Evolutionary conservation across 768 basidiomycete species (phyloP).

Genomic region (Boletales sp.): DNA sequence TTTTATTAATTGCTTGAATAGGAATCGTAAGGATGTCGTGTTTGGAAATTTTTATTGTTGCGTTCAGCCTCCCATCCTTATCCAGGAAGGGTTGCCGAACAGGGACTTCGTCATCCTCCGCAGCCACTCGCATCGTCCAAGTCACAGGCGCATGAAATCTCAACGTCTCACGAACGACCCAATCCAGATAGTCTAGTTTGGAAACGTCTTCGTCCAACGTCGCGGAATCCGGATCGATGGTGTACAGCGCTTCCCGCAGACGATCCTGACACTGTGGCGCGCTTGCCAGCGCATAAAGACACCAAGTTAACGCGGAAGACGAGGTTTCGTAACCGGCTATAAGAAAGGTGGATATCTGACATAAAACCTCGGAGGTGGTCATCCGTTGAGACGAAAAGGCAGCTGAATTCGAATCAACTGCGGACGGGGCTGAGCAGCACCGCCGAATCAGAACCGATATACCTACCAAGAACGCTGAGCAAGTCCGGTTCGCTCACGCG

Average conservation of each 20-base stretch:
- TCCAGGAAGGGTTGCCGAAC: conserved; percentile 35
- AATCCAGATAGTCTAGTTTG: conserved; percentile 55
- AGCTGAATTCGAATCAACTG: conserved; percentile 60
- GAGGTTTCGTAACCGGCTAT: conserved; percentile 66
- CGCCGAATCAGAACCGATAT: conserved; percentile 1
- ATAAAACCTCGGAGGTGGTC: conserved; percentile 53
- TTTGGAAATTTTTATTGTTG: conserved; percentile 38
- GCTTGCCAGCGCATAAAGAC: conserved; percentile 52
- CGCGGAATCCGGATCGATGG: conserved; percentile 17
- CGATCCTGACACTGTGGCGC: conserved; percentile 42
- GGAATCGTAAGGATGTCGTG: conserved; percentile 60
- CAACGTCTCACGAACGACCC: conserved; percentile 56
- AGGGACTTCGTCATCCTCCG: conserved; percentile 50
- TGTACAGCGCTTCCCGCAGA: conserved; percentile 44
- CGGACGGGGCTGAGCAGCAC: neutral
- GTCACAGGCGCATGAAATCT: conserved; percentile 55
- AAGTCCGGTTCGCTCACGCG: conserved; percentile 32
- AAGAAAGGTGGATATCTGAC: conserved; percentile 63
- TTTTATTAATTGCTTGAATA: conserved; percentile 58
- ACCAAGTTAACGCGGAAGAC: conserved; percentile 57
- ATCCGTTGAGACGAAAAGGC: conserved; percentile 45
- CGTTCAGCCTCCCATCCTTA: conserved; percentile 27
- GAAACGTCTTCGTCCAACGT: conserved; percentile 29
- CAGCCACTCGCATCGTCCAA: conserved; percentile 55
- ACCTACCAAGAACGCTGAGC: conserved; percentile 52